Evolutionary conservation across 768 basidiomycete genomes (phyloP).

Genomic region (Auriscalpium vulgare): DNA sequence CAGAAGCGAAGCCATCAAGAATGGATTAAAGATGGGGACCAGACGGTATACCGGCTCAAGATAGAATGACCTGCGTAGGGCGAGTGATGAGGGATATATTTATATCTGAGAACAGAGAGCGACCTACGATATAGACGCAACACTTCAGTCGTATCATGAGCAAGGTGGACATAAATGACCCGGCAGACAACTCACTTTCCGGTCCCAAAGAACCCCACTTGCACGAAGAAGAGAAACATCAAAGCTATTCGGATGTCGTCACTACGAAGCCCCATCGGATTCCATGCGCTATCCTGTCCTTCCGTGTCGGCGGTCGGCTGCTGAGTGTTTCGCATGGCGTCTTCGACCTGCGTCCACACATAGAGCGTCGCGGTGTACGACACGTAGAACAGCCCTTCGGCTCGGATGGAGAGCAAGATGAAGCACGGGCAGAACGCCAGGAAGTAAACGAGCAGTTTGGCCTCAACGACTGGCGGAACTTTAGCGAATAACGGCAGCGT

Average conservation of each 20-base stretch:
- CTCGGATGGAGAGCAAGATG: slow-evolving; percentile 71
- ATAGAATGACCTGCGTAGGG: slow-evolving; percentile 84
- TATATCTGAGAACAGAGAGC: neutral
- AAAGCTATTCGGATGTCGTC: slow-evolving; percentile 69
- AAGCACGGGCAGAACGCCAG: slow-evolving; percentile 71
- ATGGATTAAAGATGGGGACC: slow-evolving; percentile 79
- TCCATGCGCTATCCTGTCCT: slow-evolving; percentile 10
- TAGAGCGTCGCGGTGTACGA: slow-evolving; percentile 55
- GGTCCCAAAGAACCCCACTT: slow-evolving; percentile 80
- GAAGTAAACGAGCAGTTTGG: slow-evolving; percentile 55
- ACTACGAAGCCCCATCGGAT: slow-evolving; percentile 14
- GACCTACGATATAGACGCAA: slow-evolving; percentile 13
- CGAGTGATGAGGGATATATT: slow-evolving; percentile 24
- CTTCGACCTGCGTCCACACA: slow-evolving; percentile 64
- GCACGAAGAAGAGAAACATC: slow-evolving; percentile 82
- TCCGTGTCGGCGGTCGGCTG: neutral
- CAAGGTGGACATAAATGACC: neutral
- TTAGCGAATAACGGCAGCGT: slow-evolving; percentile 49
- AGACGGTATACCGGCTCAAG: slow-evolving; percentile 83
- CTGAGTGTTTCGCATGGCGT: slow-evolving; percentile 17
- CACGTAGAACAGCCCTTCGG: slow-evolving; percentile 76
- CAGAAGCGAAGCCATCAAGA: slow-evolving; percentile 69
- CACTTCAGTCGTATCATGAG: slow-evolving; percentile 10
- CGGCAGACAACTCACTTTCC: slow-evolving; percentile 52
- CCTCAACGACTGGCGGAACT: slow-evolving; percentile 28